Percentiles rank a stretch among this genome's conserved stretches.
These are phyloP conservation scores for Durio zibethinus DNA, from an alignment of 345 rosid genomes.

Conservation along the genomic window DNA sequence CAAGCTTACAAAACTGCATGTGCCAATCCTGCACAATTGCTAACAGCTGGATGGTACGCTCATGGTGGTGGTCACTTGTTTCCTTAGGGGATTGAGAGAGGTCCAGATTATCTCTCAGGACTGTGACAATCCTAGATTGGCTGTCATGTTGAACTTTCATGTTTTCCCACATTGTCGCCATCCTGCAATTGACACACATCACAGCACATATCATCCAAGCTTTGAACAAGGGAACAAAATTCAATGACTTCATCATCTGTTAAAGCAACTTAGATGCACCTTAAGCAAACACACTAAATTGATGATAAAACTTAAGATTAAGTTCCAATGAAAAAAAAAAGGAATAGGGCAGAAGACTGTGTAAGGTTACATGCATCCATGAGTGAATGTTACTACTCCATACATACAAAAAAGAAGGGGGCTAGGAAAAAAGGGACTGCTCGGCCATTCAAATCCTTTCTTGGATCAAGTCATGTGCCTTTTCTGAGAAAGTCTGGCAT, in stretches of 20 bases:
- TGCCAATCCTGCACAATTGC: constrained; percentile 82
- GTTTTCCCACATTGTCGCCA: constrained; percentile 84
- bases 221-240: not conserved
- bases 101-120: constrained; percentile 40
- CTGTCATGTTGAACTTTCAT: constrained; percentile 63
- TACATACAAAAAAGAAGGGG: not conserved
- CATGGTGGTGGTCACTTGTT: constrained; percentile 71
- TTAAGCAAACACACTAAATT: not conserved
- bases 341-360: not conserved
- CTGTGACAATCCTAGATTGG: constrained; percentile 44
- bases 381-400: not conserved
- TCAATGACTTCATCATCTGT: not conserved
- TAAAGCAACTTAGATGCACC: not conserved
- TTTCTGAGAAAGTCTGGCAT: not conserved
- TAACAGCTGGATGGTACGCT: constrained; percentile 64
- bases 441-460: not conserved
- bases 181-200: constrained; percentile 43
- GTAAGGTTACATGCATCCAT: not conserved
- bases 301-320: not conserved
- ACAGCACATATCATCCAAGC: not conserved
- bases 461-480: not conserved
- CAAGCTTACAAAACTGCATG: constrained; percentile 55
- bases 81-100: constrained; percentile 52
- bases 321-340: not conserved
- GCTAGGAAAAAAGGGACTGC: not conserved